phyloP scores from a whole-genome alignment of 2,329 filamentous ascomycete species.

The Pseudogymnoascus sp. region DNA sequence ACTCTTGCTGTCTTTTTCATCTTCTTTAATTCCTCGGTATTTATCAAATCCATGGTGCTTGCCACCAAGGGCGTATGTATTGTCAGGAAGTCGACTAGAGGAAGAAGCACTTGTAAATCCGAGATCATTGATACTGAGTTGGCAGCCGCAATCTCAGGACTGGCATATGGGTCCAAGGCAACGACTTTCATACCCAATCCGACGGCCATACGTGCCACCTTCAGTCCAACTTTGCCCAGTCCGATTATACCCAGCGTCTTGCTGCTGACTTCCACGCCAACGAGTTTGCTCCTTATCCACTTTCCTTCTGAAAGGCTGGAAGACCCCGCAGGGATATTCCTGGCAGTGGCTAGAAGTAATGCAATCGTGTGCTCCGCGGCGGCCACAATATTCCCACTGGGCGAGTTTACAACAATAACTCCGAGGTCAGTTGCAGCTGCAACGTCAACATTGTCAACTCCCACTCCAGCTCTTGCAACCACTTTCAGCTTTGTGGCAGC shows the following conservation, averaged over 20 bases:
- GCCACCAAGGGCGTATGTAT: slow-evolving; percentile 75
- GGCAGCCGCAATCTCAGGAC: slow-evolving; percentile 58
- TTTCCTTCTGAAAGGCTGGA: slow-evolving; percentile 60
- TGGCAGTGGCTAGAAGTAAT: slow-evolving; percentile 63
- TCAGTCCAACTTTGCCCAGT: slow-evolving; percentile 74
- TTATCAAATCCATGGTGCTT: slow-evolving; percentile 66
- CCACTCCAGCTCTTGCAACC: slow-evolving; percentile 72
- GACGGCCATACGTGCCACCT: slow-evolving; percentile 69
- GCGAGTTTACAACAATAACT: slow-evolving; percentile 73
- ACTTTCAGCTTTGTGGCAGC: slow-evolving; percentile 64
- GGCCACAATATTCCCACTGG: slow-evolving; percentile 70
- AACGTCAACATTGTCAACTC: slow-evolving; percentile 76
- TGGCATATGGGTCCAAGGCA: slow-evolving; percentile 71
- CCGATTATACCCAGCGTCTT: slow-evolving; percentile 72
- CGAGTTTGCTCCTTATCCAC: slow-evolving; percentile 67
- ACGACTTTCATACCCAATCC: slow-evolving; percentile 69
- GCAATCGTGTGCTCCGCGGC: slow-evolving; percentile 73
- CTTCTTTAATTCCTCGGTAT: slow-evolving; percentile 52
- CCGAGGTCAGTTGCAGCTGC: slow-evolving; percentile 62
- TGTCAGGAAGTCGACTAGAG: slow-evolving; percentile 65
- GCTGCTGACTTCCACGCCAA: slow-evolving; percentile 69
- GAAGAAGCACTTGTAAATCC: slow-evolving; percentile 51
- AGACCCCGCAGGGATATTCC: slow-evolving; percentile 64
- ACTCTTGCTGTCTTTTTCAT: slow-evolving; percentile 71
- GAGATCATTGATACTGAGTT: slow-evolving; percentile 57